Base-by-base conservation (phyloP, 2,329 filamentous ascomycete genomes). In the Myriosclerotinia duriaeana region DNA sequence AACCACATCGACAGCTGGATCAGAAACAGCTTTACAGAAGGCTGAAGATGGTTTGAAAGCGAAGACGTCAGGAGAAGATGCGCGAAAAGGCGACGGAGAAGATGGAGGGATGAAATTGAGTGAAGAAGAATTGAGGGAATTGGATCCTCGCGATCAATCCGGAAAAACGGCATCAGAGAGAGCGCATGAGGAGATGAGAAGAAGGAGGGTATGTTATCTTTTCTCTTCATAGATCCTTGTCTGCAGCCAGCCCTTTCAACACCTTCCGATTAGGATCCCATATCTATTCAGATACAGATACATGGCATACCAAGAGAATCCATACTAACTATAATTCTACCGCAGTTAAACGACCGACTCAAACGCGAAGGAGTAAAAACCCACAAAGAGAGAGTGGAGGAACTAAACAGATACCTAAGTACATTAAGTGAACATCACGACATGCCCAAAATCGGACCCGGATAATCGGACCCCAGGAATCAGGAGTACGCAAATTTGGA, bases 401-500 rank as follows among this genome's bases (percentile, higher is more conserved):
- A 97, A 77, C 81, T 98, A 73, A 99, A 99, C 77, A 92, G 91
- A 70, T 97, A 98, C 77, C 81, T 99, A 46, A 95, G 92, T 71
- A 90, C 89, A 71, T 79, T 99, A 75, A 97, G 92, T 79, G 95
- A 99, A 79, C 95, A 99, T 80, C 94, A 99, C 78, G 95, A 99
- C 77, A 99, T 99, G 93, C 83, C 83, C 9, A 80, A 82, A 71
- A 85, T 85, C 67, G 83, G 83, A 67, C 83, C 83, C 70, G 83
- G 83, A 69, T 85, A 85, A 84, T 53, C 44, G n/a, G 56, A 7
- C 14, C 26, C 42, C 42, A 22, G 48, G 30, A 44, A n/a, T 36
- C 20, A 44, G 40, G 55, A 56, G 53, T 55, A 20, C 52, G n/a
- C n/a, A 14, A 22, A 26, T 58, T 30, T 58, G 14, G n/a, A 11